A percentile compares a stretch with the other conserved stretches of the same genome.
Conservation (phyloP, 2,329 filamentous ascomycete species). For the Elsinoe necatrix region DNA sequence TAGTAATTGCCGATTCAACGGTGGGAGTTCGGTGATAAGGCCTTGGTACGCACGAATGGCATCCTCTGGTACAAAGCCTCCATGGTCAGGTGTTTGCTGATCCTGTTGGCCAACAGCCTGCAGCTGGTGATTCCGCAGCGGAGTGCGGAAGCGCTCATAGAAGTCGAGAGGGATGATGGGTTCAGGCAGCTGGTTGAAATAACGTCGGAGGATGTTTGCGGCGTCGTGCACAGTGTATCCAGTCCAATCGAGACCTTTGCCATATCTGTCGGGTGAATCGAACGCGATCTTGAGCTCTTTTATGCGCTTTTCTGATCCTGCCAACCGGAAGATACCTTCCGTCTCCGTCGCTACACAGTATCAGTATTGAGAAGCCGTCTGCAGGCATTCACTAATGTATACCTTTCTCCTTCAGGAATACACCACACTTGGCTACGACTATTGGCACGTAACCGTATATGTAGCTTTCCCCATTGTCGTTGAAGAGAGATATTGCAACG, state of each 20-base stretch:
- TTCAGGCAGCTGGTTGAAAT: slow-evolving; percentile 92
- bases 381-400: slow-evolving; percentile 27
- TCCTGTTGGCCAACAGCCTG: slow-evolving; percentile 63
- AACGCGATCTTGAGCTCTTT: slow-evolving; percentile 90
- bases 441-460: slow-evolving; percentile 99
- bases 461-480: slow-evolving; percentile 87
- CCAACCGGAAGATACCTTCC: slow-evolving; percentile 93
- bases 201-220: slow-evolving; percentile 88
- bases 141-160: slow-evolving; percentile 84
- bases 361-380: not conserved
- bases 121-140: slow-evolving; percentile 60
- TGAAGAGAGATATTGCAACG: slow-evolving; percentile 91
- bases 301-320: slow-evolving; percentile 94
- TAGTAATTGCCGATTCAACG: slow-evolving; percentile 84
- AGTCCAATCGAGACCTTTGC: slow-evolving; percentile 93
- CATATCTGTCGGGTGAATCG: slow-evolving; percentile 89
- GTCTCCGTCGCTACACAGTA: slow-evolving; percentile 67
- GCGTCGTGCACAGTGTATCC: slow-evolving; percentile 98
- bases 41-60: slow-evolving; percentile 80
- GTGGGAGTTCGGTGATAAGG: slow-evolving; percentile 85
- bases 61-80: slow-evolving; percentile 62
- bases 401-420: slow-evolving; percentile 98
- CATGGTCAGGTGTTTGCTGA: slow-evolving; percentile 56
- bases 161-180: slow-evolving; percentile 92
- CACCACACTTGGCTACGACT: slow-evolving; percentile 94